Conservation (phyloP, 1,284 basidiomycete genomes). For the Cutaneotrichosporon curvatum region DNA sequence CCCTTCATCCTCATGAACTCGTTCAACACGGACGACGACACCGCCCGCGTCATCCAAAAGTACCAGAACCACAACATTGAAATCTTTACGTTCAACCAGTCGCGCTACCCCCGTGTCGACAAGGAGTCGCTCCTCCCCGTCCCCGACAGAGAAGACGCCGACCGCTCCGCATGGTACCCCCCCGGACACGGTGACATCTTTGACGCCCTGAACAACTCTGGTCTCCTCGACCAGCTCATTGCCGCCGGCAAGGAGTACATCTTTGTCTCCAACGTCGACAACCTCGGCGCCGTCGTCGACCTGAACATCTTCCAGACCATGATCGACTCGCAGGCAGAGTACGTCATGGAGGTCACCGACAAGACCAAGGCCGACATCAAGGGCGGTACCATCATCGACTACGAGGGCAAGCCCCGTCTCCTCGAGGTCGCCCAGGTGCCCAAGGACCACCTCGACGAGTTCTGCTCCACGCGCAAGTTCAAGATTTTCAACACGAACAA, state of each 20-base stretch:
- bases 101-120: constrained; percentile 93
- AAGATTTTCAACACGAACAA: constrained; percentile 78
- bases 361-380: constrained; percentile 99
- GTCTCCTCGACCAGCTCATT: constrained; percentile 90
- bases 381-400: constrained; percentile 97
- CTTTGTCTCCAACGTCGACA: constrained; percentile 99
- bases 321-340: constrained; percentile 79
- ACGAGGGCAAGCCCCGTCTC: constrained; percentile 82
- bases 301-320: constrained; percentile 63
- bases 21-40: constrained; percentile 98
- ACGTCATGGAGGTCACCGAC: constrained; percentile 98
- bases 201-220: constrained; percentile 66
- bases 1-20: constrained; percentile 99
- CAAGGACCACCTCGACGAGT: constrained; percentile 95
- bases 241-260: constrained; percentile 97
- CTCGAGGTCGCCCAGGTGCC: constrained; percentile 99
- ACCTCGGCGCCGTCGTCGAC: constrained; percentile 91
- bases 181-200: constrained; percentile 89
- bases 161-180: constrained; percentile 98
- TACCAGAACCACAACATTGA: constrained; percentile 95
- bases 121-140: constrained; percentile 89
- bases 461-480: constrained; percentile 81
- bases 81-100: constrained; percentile 90
- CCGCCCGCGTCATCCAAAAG: constrained; percentile 97
- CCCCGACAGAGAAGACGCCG: constrained; percentile 75